phyloP scores from a whole-genome alignment of 2,329 filamentous ascomycete species.

The Colletotrichum sp. region DNA sequence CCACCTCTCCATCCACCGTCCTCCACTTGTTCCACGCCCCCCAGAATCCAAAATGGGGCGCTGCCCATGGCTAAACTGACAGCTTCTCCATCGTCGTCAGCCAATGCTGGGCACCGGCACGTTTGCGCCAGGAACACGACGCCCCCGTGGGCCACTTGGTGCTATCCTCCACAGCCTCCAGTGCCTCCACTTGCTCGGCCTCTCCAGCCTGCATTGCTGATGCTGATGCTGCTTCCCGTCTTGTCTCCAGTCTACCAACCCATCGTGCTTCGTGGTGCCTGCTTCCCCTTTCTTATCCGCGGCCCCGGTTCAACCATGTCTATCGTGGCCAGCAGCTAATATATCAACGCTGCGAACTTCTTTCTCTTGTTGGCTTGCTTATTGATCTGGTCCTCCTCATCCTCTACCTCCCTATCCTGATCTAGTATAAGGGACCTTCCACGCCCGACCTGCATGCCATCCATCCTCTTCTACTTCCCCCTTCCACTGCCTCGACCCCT shows the following conservation, averaged over 20 bases:
- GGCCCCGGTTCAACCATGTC: not conserved
- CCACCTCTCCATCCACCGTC: not conserved
- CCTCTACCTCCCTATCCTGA: conserved; percentile 5
- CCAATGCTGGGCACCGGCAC: conserved; percentile 20
- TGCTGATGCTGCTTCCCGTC: not conserved
- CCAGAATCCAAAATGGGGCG: not conserved
- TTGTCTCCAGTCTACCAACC: not conserved
- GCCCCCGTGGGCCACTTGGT: not conserved
- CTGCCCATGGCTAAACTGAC: not conserved
- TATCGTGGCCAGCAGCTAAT: not conserved
- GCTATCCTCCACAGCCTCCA: not conserved
- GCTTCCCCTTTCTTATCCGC: not conserved
- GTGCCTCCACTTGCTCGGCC: not conserved
- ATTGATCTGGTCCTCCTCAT: not conserved
- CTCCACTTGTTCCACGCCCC: conserved; percentile 9
- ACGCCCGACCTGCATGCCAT: conserved; percentile 9
- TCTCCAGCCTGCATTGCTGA: not conserved
- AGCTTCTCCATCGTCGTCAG: conserved; percentile 16
- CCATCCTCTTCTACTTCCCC: not conserved
- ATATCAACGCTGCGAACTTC: not conserved
- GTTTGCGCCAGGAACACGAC: conserved; percentile 19
- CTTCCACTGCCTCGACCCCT: conserved; percentile 7
- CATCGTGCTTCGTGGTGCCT: not conserved
- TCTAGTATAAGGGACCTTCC: conserved; percentile 14
- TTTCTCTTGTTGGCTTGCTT: not conserved